A percentile compares a stretch with the other conserved stretches of the same genome.
These are phyloP conservation scores for Penicillium italicum DNA, from an alignment of 2,329 filamentous ascomycete genomes.

Conservation along the genomic window DNA sequence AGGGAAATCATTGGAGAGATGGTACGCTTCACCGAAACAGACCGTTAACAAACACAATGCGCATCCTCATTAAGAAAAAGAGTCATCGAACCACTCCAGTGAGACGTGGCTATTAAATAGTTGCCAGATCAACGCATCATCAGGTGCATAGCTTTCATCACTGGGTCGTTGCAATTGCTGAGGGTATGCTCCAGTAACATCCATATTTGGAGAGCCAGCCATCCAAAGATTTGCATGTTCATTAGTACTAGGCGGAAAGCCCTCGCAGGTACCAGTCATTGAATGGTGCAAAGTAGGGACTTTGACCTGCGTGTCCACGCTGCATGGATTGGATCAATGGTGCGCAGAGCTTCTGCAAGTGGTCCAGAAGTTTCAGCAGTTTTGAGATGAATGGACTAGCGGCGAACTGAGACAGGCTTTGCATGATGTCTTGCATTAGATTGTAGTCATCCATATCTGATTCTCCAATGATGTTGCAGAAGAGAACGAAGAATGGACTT, in stretches of 20 bases:
- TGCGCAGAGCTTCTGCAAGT: conserved; percentile 13
- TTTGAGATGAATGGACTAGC: conserved; percentile 18
- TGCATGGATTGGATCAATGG: conserved; percentile 13
- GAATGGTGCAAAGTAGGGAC: conserved; percentile 9
- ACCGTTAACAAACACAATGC: background rate
- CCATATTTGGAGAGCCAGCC: background rate
- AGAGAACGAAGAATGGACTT: conserved; percentile 25
- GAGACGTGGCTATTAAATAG: conserved; percentile 24
- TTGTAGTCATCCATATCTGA: conserved; percentile 19
- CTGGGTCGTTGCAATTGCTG: background rate
- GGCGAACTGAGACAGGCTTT: conserved; percentile 17
- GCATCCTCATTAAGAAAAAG: background rate
- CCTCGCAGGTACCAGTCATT: background rate
- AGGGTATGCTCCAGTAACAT: background rate
- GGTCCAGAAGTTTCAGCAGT: conserved; percentile 14
- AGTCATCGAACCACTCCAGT: conserved; percentile 16
- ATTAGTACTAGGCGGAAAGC: background rate
- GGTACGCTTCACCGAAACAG: background rate
- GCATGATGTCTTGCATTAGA: conserved; percentile 17
- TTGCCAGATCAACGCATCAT: conserved; percentile 23
- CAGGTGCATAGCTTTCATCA: conserved; percentile 1
- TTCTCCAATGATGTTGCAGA: conserved; percentile 26
- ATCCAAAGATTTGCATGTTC: background rate
- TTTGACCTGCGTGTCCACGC: conserved; percentile 6
- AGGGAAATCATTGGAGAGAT: background rate